Base-by-base conservation (phyloP, 495 filamentous ascomycete genomes). In the Lepraria neglecta region DNA sequence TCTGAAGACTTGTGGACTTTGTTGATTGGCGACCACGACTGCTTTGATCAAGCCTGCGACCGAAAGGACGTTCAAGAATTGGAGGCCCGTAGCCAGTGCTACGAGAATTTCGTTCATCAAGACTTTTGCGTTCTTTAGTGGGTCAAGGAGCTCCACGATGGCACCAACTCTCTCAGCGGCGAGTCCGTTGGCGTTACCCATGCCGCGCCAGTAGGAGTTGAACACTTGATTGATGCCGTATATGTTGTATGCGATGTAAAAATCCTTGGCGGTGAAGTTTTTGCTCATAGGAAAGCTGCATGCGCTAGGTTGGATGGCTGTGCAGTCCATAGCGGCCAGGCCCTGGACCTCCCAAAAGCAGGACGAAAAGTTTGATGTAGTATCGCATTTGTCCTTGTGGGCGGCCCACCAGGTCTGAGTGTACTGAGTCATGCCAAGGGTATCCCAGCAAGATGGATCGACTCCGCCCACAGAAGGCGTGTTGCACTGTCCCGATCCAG, bases 151-250 rank as follows among this genome's bases (percentile, higher is more conserved):
- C 17, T 53, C 15, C n/a, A 53, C 50, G 4, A 53, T 53, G 5
- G 27, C 9, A 9, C 50, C 50, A 35, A 53, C 31, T 11, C n/a
- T 53, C 19, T 53, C 50, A 31, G n/a, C 50, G n/a, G 50, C 50
- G 19, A 53, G 31, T 33, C 28, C 17, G 12, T 53, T 53, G 30
- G 50, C 50, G n/a, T 53, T 53, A 11, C 3, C 50, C n/a, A 53
- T 53, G 30, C 50, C 50, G 11, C n/a, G 30, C 50, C 50, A 53
- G 50, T 53, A 53, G 15, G 50, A 53, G 3, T 53, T 53, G 50
- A 53, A 53, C 5, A 53, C 50, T 33, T 53, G 50, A 11, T 53
- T 53, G 3, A 53, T 53, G 9, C 50, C 50, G 30, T 38, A 53
- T 1, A 53, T 53, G 30, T 53, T 53, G 30, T 53, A 53, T 17